Conservation (phyloP, 2,329 filamentous ascomycete genomes). For the Fusarium compactum region DNA sequence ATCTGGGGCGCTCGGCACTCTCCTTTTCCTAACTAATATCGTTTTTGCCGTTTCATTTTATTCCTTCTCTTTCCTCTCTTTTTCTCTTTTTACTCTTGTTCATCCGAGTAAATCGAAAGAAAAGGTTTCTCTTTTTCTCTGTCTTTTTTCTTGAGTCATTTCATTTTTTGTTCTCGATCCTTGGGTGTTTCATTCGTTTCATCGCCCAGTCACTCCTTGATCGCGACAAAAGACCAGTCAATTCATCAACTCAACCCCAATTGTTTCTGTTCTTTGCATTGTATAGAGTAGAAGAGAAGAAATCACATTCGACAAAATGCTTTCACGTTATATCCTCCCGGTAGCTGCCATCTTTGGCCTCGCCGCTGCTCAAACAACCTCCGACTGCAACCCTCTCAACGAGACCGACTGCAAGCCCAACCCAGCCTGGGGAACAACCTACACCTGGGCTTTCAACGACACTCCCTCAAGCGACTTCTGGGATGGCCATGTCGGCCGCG, state of each 20-base stretch:
- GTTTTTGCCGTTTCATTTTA: slow-evolving; percentile 14
- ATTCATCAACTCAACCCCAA: not conserved
- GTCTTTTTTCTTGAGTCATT: slow-evolving; percentile 20
- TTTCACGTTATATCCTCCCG: slow-evolving; percentile 48
- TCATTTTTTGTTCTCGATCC: slow-evolving; percentile 33
- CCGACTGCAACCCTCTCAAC: slow-evolving; percentile 82
- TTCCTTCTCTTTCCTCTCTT: not conserved
- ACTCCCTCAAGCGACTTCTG: slow-evolving; percentile 72
- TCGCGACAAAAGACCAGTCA: slow-evolving; percentile 25
- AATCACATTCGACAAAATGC: slow-evolving; percentile 35
- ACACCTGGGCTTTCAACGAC: slow-evolving; percentile 73
- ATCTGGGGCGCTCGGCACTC: slow-evolving; percentile 35
- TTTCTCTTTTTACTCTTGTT: slow-evolving; percentile 1
- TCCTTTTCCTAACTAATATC: slow-evolving; percentile 27
- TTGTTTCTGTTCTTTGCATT: slow-evolving; percentile 4
- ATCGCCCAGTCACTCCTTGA: slow-evolving; percentile 39
- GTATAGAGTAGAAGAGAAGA: slow-evolving; percentile 1
- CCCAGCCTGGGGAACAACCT: slow-evolving; percentile 74
- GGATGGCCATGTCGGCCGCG: slow-evolving; percentile 72
- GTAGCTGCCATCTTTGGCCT: slow-evolving; percentile 58
- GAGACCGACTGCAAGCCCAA: slow-evolving; percentile 75
- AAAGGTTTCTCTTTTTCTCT: not conserved
- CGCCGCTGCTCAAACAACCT: slow-evolving; percentile 78
- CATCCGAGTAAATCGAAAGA: slow-evolving; percentile 16
- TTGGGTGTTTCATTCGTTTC: slow-evolving; percentile 37